A percentile compares a stretch with the other conserved stretches of the same genome.
These are phyloP conservation scores for Lycium barbarum DNA, from an alignment of 257 asterid genomes.

Conservation along the genomic window DNA sequence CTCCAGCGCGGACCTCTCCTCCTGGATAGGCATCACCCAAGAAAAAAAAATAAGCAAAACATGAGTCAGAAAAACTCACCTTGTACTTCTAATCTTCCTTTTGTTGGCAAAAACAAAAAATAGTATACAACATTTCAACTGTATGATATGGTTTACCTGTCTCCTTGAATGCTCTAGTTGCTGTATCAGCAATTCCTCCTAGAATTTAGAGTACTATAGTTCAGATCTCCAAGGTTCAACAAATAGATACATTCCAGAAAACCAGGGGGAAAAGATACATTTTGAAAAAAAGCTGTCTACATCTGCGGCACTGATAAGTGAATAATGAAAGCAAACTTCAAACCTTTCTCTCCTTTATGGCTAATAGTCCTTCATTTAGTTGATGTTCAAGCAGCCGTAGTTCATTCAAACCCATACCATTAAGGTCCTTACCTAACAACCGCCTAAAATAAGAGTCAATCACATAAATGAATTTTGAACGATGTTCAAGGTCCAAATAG, in stretches of 20 bases:
- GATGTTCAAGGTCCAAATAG: slow-evolving; percentile 2
- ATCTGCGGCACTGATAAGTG: not conserved
- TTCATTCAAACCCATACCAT: slow-evolving; percentile 58
- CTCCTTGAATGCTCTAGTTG: slow-evolving; percentile 54
- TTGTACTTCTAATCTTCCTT: slow-evolving; percentile 4
- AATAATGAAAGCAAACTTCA: slow-evolving; percentile 25
- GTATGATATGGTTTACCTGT: slow-evolving; percentile 44
- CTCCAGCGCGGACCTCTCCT: slow-evolving; percentile 57
- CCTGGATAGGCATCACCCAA: slow-evolving; percentile 45
- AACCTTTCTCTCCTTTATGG: slow-evolving; percentile 77
- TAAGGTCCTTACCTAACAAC: slow-evolving; percentile 67
- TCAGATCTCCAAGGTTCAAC: slow-evolving; percentile 19
- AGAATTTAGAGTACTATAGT: slow-evolving; percentile 30
- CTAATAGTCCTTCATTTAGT: slow-evolving; percentile 58
- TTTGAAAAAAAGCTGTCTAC: not conserved
- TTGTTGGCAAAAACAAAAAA: not conserved
- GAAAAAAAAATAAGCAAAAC: slow-evolving; percentile 5
- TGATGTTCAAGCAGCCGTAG: slow-evolving; percentile 62
- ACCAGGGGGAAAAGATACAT: not conserved
- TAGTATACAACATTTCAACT: not conserved
- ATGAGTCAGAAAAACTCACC: not conserved
- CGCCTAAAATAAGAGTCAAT: slow-evolving; percentile 48
- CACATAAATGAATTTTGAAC: not conserved
- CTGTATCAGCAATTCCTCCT: slow-evolving; percentile 61
- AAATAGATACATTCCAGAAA: not conserved